phyloP scores from a whole-genome alignment of 768 basidiomycete genomes.

The Solioccasus polychromus region DNA sequence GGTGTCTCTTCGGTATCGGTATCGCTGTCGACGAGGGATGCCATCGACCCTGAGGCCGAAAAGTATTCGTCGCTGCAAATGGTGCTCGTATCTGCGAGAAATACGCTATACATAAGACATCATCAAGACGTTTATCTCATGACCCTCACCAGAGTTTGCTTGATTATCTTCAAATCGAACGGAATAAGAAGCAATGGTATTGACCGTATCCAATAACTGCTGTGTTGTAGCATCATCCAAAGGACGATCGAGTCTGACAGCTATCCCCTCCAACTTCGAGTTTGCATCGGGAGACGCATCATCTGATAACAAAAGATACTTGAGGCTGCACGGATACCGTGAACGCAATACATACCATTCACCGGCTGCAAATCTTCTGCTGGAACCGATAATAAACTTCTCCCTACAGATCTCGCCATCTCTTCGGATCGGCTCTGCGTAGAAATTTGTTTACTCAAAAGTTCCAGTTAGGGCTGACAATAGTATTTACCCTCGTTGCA shows the following conservation, averaged over 20 bases:
- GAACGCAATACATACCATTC: neutral
- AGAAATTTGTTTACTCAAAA: neutral
- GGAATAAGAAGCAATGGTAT: neutral
- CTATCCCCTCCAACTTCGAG: conserved; percentile 2
- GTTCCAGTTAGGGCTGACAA: too few relatives aligned
- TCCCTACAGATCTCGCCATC: neutral
- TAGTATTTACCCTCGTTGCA: conserved; percentile 6
- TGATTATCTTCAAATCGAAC: neutral
- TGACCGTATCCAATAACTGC: conserved; percentile 1
- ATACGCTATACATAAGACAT: neutral
- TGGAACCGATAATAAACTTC: conserved; percentile 5
- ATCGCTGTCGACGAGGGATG: neutral
- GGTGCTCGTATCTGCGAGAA: neutral
- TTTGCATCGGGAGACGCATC: neutral
- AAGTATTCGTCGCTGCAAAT: neutral
- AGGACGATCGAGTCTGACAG: conserved; percentile 4
- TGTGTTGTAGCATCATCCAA: conserved; percentile 4
- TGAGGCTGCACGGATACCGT: neutral
- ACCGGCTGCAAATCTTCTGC: neutral
- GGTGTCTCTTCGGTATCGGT: neutral
- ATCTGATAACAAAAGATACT: neutral
- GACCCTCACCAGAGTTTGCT: conserved; percentile 1
- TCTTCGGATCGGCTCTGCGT: conserved; percentile 11
- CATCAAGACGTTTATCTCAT: neutral
- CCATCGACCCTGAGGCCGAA: neutral